phyloP scores from a whole-genome alignment of 1,284 basidiomycete genomes.

The Trichosporon ovoides region DNA sequence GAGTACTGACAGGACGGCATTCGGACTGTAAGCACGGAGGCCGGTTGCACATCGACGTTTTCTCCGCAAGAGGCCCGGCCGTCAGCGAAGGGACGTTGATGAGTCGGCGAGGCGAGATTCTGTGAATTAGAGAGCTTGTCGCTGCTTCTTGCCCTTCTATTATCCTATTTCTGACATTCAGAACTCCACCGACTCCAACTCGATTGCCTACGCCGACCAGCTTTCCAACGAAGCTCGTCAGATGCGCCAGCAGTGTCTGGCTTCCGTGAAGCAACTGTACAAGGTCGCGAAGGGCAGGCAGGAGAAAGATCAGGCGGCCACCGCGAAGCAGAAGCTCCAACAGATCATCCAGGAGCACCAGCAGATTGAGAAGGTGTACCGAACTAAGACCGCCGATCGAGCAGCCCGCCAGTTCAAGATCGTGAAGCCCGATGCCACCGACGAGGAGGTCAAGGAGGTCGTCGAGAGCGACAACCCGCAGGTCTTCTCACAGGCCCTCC shows the following conservation, averaged over 20 bases:
- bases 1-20: constrained; percentile 17
- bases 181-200: constrained; percentile 43
- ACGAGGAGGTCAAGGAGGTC: constrained; percentile 73
- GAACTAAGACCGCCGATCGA: constrained; percentile 87
- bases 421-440: constrained; percentile 84
- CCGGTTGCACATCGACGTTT: too few species aligned
- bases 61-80: too few species aligned
- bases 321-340: constrained; percentile 51
- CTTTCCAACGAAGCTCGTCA: constrained; percentile 72
- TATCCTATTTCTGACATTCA: constrained; percentile 15
- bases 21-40: too few species aligned
- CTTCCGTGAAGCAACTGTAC: constrained; percentile 71
- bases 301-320: constrained; percentile 70
- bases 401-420: constrained; percentile 97
- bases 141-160: too few species aligned
- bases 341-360: constrained; percentile 59
- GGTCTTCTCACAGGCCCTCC: constrained; percentile 81
- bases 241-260: constrained; percentile 67
- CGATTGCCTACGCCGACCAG: constrained; percentile 55
- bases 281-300: constrained; percentile 71
- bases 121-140: too few species aligned
- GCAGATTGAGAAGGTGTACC: constrained; percentile 85
- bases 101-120: too few species aligned
- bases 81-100: too few species aligned
- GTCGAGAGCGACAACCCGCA: constrained; percentile 71